phyloP scores from a whole-genome alignment of 345 rosid genomes.

The Orychophragmus violaceus region DNA sequence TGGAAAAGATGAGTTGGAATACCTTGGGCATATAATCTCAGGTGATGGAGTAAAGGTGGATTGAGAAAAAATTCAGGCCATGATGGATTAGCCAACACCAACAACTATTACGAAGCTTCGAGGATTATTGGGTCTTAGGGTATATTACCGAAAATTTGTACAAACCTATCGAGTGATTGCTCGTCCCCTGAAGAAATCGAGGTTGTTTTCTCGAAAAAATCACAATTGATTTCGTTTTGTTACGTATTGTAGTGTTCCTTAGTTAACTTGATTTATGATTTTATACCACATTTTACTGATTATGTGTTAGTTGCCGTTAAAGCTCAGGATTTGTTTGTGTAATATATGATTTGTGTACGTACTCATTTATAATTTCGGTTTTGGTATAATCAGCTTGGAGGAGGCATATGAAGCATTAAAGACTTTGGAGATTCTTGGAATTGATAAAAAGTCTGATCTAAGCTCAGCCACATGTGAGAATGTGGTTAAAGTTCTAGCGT shows the following conservation, averaged over 20 bases:
- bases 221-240: not conserved
- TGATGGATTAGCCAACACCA: too few species aligned
- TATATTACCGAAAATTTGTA: too few species aligned
- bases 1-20: too few species aligned
- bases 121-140: too few species aligned
- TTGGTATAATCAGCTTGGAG: conserved; percentile 45
- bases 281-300: not conserved
- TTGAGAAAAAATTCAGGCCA: too few species aligned
- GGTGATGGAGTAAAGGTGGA: too few species aligned
- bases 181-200: too few species aligned
- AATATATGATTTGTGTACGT: not conserved
- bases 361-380: not conserved
- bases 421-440: conserved; percentile 68
- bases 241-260: not conserved
- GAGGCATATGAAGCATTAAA: conserved; percentile 76
- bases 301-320: not conserved
- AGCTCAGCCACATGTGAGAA: conserved; percentile 41
- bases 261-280: not conserved
- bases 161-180: too few species aligned
- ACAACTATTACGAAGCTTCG: too few species aligned
- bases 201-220: conserved; percentile 36
- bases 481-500: conserved; percentile 44
- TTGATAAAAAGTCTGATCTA: conserved; percentile 47
- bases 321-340: not conserved
- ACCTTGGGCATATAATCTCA: too few species aligned